Percentiles rank a stretch among this genome's conserved stretches.
Conservation (phyloP, 768 basidiomycete species). For the Kondoa malvinella region DNA sequence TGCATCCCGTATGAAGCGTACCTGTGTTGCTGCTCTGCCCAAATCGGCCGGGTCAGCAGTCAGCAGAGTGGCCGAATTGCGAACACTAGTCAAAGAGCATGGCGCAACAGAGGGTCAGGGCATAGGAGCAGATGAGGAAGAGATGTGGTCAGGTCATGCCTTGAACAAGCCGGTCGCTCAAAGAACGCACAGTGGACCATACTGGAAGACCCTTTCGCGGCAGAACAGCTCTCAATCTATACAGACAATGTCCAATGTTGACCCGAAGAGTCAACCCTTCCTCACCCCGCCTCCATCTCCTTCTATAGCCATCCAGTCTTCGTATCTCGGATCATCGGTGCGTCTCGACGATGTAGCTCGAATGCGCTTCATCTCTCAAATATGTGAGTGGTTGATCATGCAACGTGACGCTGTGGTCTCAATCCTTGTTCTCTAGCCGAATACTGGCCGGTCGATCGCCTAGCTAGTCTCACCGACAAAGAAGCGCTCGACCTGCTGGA, state of each 20-base stretch:
- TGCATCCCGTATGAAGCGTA: conserved; percentile 57
- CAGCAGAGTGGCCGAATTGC: conserved; percentile 51
- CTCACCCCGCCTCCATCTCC: conserved; percentile 6
- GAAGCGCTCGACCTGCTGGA: conserved; percentile 10
- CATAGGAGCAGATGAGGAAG: conserved; percentile 32
- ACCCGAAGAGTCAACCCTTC: conserved; percentile 9
- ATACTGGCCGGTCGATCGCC: conserved; percentile 71
- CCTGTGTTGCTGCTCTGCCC: conserved; percentile 60
- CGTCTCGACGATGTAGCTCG: conserved; percentile 35
- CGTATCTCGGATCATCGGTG: conserved; percentile 10
- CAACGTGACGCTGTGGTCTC: background rate
- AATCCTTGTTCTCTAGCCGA: conserved; percentile 41
- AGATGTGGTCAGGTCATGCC: conserved; percentile 17
- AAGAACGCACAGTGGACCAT: conserved; percentile 23
- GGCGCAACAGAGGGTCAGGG: conserved; percentile 35
- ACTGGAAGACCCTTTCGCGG: conserved; percentile 11
- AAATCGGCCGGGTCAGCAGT: conserved; percentile 58
- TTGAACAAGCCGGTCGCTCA: conserved; percentile 36
- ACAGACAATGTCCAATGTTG: background rate
- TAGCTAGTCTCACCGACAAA: conserved; percentile 45
- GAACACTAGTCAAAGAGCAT: conserved; percentile 41
- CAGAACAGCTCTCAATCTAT: conserved; percentile 1
- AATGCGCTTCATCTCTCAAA: conserved; percentile 85
- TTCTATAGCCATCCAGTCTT: conserved; percentile 12
- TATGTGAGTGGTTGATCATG: conserved; percentile 38